Conservation (phyloP, 2,329 filamentous ascomycete genomes). For the Paecilomyces dactylethromorphus region DNA sequence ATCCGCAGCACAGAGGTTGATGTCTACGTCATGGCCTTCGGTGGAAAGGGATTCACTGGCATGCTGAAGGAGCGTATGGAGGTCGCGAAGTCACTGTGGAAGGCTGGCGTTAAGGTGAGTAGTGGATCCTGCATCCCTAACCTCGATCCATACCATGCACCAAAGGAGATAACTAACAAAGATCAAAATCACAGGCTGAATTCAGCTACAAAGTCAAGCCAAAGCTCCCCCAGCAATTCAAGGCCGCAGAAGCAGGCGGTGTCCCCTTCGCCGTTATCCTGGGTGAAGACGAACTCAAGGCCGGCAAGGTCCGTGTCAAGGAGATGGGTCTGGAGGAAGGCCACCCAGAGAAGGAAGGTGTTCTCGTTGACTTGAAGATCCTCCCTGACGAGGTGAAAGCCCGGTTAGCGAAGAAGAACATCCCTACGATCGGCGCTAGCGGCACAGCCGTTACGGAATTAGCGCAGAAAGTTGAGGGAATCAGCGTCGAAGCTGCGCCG, state of each 20-base stretch:
- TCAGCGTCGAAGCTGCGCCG: constrained; percentile 3
- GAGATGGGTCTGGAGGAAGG: constrained; percentile 71
- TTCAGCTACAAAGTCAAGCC: constrained; percentile 88
- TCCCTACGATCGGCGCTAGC: not conserved
- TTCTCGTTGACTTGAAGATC: constrained; percentile 56
- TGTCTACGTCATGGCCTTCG: constrained; percentile 92
- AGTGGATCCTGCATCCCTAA: not conserved
- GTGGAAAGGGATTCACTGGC: constrained; percentile 75
- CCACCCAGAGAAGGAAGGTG: constrained; percentile 85
- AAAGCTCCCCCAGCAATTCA: constrained; percentile 83
- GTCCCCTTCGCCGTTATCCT: constrained; percentile 84
- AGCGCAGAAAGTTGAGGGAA: constrained; percentile 2
- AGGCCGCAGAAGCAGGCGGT: constrained; percentile 71
- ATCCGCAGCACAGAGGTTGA: constrained; percentile 71
- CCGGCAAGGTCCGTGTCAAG: constrained; percentile 84
- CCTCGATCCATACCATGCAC: not conserved
- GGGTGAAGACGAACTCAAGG: constrained; percentile 79
- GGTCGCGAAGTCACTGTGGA: constrained; percentile 71
- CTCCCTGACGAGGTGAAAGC: constrained; percentile 13
- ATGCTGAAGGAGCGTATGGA: constrained; percentile 78
- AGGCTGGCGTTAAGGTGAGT: constrained; percentile 72
- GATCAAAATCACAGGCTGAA: constrained; percentile 54
- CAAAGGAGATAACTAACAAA: constrained; percentile 12
- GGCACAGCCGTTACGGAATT: constrained; percentile 1
- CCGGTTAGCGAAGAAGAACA: constrained; percentile 5